Conservation (phyloP, 352 stramenopile species). For the Thalassiosira oceanica region DNA sequence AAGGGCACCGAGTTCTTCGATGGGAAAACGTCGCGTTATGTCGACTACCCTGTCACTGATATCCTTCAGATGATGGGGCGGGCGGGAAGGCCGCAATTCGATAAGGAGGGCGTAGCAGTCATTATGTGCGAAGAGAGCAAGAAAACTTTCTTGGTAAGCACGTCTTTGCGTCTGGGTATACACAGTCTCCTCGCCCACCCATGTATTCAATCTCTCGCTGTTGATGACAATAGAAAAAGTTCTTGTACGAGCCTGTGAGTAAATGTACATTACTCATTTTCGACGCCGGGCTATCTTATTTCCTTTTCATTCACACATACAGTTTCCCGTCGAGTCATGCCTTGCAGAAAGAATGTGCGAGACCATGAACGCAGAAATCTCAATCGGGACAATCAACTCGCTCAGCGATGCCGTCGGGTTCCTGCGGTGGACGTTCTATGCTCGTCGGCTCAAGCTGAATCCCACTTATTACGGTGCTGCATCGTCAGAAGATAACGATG, state of each 20-base stretch:
- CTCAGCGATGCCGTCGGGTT: conserved; percentile 91
- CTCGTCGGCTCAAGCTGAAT: conserved; percentile 93
- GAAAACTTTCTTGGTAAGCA: conserved; percentile 97
- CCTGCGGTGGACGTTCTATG: conserved; percentile 96
- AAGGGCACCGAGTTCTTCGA: conserved; percentile 99
- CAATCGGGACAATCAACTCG: conserved; percentile 86
- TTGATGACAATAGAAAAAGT: too few relatives aligned
- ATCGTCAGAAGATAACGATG: conserved; percentile 68
- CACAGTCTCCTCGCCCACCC: neutral
- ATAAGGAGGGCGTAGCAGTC: conserved; percentile 92
- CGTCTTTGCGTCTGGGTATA: neutral
- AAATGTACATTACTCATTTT: too few relatives aligned
- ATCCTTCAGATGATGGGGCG: conserved; percentile 99
- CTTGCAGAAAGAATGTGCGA: conserved; percentile 89
- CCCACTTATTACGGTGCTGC: conserved; percentile 92
- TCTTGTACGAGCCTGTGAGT: conserved; percentile 98
- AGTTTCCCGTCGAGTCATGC: conserved; percentile 95
- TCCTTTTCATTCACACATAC: too few relatives aligned
- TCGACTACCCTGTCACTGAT: conserved; percentile 97
- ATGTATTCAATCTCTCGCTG: neutral
- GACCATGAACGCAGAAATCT: conserved; percentile 96
- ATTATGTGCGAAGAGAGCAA: conserved; percentile 96
- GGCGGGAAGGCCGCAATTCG: conserved; percentile 88
- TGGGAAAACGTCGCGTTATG: conserved; percentile 89
- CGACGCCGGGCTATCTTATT: too few relatives aligned